These are phyloP conservation scores for Kodamaea ohmeri DNA, from an alignment of 1,139 yeast genomes.

Conservation along the genomic window DNA sequence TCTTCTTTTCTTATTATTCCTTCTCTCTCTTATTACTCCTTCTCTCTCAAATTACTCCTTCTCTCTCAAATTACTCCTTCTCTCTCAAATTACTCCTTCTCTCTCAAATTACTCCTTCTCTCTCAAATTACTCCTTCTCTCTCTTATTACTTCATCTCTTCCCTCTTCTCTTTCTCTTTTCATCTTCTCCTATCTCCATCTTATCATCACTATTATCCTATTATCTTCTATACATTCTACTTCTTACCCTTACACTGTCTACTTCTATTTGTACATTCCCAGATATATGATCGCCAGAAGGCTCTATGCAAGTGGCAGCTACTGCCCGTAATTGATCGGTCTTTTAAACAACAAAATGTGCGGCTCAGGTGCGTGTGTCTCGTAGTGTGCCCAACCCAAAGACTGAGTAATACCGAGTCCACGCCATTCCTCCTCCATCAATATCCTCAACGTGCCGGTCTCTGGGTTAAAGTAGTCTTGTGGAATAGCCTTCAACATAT, in stretches of 20 bases:
- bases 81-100: no score
- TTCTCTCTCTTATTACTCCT: no score
- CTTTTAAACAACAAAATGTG: slow-evolving; percentile 89
- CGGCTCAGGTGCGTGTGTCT: slow-evolving; percentile 98
- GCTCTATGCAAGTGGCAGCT: slow-evolving; percentile 7
- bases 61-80: no score
- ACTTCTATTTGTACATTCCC: slow-evolving; percentile 5
- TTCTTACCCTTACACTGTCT: neutral
- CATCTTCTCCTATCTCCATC: neutral
- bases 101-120: no score
- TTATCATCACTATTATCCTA: neutral
- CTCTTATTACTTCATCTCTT: no score
- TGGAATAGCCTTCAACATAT: slow-evolving; percentile 94
- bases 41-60: no score
- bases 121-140: no score
- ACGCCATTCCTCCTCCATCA: slow-evolving; percentile 97
- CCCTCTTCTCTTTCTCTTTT: no score
- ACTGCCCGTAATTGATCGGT: slow-evolving; percentile 40
- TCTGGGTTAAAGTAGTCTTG: slow-evolving; percentile 93
- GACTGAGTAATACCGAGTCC: slow-evolving; percentile 97
- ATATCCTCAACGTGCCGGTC: slow-evolving; percentile 87
- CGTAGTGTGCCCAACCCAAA: slow-evolving; percentile 97
- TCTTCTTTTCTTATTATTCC: no score
- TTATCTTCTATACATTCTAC: neutral
- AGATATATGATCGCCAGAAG: slow-evolving; percentile 3